Conservation (phyloP, 2,329 filamentous ascomycete genomes). For the Periglandula ipomoeae region DNA sequence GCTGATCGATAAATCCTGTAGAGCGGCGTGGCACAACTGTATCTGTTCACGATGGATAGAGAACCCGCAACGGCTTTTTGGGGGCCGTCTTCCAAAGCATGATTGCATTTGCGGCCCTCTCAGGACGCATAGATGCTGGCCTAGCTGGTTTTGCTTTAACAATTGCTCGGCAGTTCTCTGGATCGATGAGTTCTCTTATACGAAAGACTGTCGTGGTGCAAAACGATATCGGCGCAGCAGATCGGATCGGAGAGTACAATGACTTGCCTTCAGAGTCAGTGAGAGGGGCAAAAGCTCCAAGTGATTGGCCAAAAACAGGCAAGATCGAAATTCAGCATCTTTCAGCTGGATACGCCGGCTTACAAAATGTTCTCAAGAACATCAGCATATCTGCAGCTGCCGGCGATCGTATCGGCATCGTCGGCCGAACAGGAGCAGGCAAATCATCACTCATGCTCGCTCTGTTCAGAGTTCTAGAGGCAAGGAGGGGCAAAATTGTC, state of each 20-base stretch:
- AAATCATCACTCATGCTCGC: slow-evolving; percentile 46
- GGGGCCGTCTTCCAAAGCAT: not conserved
- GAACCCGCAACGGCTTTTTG: not conserved
- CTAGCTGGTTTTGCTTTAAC: not conserved
- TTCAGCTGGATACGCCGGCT: not conserved
- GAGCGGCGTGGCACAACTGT: not conserved
- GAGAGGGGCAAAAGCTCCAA: not conserved
- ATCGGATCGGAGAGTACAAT: not conserved
- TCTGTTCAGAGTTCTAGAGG: slow-evolving; percentile 50
- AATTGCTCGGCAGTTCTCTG: not conserved
- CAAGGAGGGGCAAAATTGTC: not conserved
- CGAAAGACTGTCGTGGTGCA: not conserved
- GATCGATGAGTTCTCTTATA: not conserved
- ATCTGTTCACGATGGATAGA: slow-evolving; percentile 1
- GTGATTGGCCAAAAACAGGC: not conserved
- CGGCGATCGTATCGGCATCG: slow-evolving; percentile 81
- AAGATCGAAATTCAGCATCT: not conserved
- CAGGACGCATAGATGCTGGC: not conserved
- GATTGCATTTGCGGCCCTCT: not conserved
- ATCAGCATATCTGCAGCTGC: not conserved
- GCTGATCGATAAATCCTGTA: not conserved
- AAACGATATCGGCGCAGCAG: not conserved
- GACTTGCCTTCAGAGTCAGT: not conserved
- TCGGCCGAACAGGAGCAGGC: slow-evolving; percentile 83
- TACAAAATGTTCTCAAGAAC: not conserved